Percentiles rank a stretch among this genome's conserved stretches.
These are phyloP conservation scores for Phytophthora citricola DNA, from an alignment of 352 stramenopile species.

Conservation along the genomic window DNA sequence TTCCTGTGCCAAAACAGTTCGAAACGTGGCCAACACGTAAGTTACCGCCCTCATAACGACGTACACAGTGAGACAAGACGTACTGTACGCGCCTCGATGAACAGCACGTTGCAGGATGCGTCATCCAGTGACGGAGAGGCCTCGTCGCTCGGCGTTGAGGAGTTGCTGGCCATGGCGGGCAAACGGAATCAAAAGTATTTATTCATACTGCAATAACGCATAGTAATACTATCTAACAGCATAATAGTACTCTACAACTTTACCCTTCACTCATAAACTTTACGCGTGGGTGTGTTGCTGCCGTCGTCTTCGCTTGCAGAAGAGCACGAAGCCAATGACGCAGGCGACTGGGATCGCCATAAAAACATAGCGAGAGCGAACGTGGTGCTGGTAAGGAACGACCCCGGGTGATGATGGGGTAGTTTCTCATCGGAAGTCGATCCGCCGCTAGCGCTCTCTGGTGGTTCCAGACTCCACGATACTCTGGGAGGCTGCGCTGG, in stretches of 20 bases:
- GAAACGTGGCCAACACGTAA: slow-evolving; percentile 2
- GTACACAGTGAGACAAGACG: background rate
- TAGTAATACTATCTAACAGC: slow-evolving; percentile 11
- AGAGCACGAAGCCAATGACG: slow-evolving; percentile 33
- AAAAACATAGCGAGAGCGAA: slow-evolving; percentile 33
- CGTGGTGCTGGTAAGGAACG: slow-evolving; percentile 30
- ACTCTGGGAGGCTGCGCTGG: slow-evolving; percentile 11
- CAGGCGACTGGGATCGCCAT: slow-evolving; percentile 31
- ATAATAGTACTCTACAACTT: slow-evolving; percentile 9
- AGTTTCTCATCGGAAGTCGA: background rate
- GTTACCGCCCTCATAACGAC: too few relatives aligned
- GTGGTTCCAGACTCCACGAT: slow-evolving; percentile 22
- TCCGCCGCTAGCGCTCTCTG: slow-evolving; percentile 5
- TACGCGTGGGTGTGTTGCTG: slow-evolving; percentile 12
- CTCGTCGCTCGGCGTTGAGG: slow-evolving; percentile 16
- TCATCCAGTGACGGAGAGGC: slow-evolving; percentile 29
- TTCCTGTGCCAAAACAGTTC: slow-evolving; percentile 37
- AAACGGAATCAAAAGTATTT: slow-evolving; percentile 5
- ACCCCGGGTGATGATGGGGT: slow-evolving; percentile 1
- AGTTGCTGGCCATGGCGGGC: slow-evolving; percentile 21
- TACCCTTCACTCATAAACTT: background rate
- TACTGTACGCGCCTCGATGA: slow-evolving; percentile 52
- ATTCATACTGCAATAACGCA: slow-evolving; percentile 5
- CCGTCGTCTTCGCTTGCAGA: slow-evolving; percentile 25
- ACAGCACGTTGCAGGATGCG: slow-evolving; percentile 36